Evolutionary conservation across 495 filamentous ascomycete species (phyloP), one percentile per base, ranked within the genome.

Genomic region (Stereocaulon alpinum): DNA sequence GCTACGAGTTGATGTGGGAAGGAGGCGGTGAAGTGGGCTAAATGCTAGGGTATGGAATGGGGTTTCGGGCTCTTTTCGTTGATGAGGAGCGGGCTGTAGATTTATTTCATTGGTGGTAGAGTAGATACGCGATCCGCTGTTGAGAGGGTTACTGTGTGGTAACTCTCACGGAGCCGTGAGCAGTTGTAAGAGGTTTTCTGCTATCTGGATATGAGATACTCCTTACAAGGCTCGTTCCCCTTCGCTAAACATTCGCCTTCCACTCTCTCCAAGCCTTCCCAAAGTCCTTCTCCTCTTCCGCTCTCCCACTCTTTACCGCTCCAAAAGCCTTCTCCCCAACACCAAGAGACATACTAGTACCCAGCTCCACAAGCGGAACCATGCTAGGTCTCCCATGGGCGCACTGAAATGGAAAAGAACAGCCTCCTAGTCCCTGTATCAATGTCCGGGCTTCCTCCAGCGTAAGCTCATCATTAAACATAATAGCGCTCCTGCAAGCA

Each of bases 381-480:
- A 91, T 85, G 29, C 83, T 84, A 22, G 86, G 86, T 62, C 88
- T 82, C 34, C 88, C 91, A 76, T 91, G 91, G 18, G 88, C 93
- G 70, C 93, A 98, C 66, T 92, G 87, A 64, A 96, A 97, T 6
- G 94, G 93, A 66, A 97, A 93, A 1, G 76, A 82, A 61, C 88
- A 94, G 3, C 65, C 65, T 10, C 83, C 78, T 37, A 98, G 73
- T 43, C 76, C 77, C 14, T 62, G 43, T 11, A 96, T 72, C 18
- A 98, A 69, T 15, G 67, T 69, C 48, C 75, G 65, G 67, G 91
- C 96, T 66, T 96, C 82, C 9, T 78, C 76, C 1, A 74, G 56
- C 1, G 74, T 78, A 47, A 97, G 68, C 11, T 69, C 70, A 65
- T 98, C 93, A 64, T 96, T 96, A 73, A 98, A 98, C 93, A 98